Conservation (phyloP, 2,329 filamentous ascomycete species). For the Chrysosporium keratinophilum region DNA sequence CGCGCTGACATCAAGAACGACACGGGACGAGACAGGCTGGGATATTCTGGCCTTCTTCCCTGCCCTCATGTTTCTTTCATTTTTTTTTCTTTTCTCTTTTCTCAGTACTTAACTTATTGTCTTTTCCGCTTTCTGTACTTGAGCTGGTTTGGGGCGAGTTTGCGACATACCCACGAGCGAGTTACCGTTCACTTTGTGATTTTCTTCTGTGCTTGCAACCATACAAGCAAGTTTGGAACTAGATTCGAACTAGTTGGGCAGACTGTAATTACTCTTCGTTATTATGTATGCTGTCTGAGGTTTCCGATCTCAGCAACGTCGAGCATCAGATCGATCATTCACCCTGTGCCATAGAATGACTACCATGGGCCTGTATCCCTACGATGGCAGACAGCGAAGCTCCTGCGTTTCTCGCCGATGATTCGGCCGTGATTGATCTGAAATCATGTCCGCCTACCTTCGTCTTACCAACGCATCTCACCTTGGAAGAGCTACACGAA, state of each 20-base stretch:
- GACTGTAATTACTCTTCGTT: too few relatives aligned
- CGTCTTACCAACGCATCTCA: slow-evolving; percentile 61
- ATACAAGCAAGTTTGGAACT: background rate
- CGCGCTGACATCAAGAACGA: background rate
- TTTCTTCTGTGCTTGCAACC: background rate
- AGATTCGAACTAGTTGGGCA: too few relatives aligned
- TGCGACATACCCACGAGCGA: background rate
- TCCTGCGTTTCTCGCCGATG: too few relatives aligned
- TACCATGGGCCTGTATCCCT: background rate
- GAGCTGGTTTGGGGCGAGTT: background rate
- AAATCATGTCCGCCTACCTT: slow-evolving; percentile 52
- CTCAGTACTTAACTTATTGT: background rate
- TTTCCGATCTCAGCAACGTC: background rate
- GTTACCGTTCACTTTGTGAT: background rate
- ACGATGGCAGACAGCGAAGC: background rate
- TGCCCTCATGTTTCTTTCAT: background rate
- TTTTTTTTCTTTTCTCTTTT: background rate
- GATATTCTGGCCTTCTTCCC: background rate
- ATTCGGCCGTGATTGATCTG: slow-evolving; percentile 10
- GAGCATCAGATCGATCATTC: background rate
- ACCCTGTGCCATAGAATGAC: background rate
- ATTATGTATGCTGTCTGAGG: background rate
- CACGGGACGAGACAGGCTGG: background rate
- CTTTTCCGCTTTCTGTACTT: background rate
- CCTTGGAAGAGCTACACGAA: slow-evolving; percentile 50